Base-by-base conservation (phyloP, 805 yeast species). In the Metschnikowia corniflorae region DNA sequence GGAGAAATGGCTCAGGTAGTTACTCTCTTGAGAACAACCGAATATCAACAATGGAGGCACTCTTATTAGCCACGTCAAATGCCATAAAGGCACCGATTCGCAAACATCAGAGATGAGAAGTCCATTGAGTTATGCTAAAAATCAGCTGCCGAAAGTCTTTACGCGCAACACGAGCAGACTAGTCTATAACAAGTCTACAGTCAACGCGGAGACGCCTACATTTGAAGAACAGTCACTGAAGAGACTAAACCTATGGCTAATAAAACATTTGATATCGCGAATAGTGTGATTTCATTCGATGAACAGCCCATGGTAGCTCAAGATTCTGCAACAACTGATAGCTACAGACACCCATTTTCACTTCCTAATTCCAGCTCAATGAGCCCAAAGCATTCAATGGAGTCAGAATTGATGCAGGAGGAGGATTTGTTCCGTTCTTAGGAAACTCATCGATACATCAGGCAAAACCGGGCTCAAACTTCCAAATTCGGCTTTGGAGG, bases 401-500 rank as follows among this genome's bases (percentile, higher is more conserved):
- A 17, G 5, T 6, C 29, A 20, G 32, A 16, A 12, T 14, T 9
- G 5, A 10, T 19, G 14, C 21, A 29, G 27, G 47, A 45, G 14
- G 43, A 43, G n/a, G 51, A 47, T n/a, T 35, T 47, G 22, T 31
- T 34, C 40, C 8, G 28, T 47, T 22, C 43, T 46, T 13, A 40
- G 29, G n/a, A 45, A 37, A 27, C 34, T 59, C 10, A 38, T 60
- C 16, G 56, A 53, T 17, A 53, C 55, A 12, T 35, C 52, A 6
- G 39, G 35, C n/a, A 31, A 38, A 10, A 44, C 45, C 18, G 49
- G 46, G 16, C 35, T 50, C 16, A 44, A 43, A 30, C 46, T 49
- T 26, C 44, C 50, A 5, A 31, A 29, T 17, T 33, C 53, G 12
- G 49, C 50, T 8, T 31, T 63, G 13, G 47, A 53, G 20, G 70